Percentiles rank a stretch among this genome's conserved stretches.
Evolutionary conservation across 2,329 filamentous ascomycete species (phyloP).

Genomic region (Microsporum ferrugineum): DNA sequence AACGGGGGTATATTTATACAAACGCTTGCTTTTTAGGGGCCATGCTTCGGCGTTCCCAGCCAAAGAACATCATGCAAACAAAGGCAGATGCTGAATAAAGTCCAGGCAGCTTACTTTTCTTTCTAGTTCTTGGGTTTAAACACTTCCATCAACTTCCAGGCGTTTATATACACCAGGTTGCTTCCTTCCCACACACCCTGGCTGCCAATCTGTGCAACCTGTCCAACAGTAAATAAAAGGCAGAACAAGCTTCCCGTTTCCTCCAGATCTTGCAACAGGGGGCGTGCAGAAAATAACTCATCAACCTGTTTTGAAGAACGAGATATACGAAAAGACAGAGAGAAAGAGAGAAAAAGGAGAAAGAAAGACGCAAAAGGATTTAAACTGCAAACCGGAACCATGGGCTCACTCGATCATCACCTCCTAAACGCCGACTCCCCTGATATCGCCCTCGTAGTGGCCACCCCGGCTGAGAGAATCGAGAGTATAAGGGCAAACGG

Average conservation of each 20-base stretch:
- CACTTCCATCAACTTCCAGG: not conserved
- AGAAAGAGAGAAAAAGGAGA: not conserved
- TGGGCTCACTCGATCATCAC: slow-evolving; percentile 28
- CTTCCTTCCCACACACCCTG: not conserved
- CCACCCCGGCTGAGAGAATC: slow-evolving; percentile 44
- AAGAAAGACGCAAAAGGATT: not conserved
- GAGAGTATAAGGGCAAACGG: slow-evolving; percentile 45
- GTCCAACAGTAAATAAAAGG: not conserved
- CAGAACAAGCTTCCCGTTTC: slow-evolving; percentile 1
- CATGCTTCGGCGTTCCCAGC: slow-evolving; percentile 3
- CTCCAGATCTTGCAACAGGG: not conserved
- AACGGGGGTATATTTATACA: not conserved
- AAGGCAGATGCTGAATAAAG: not conserved
- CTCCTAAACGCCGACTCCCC: slow-evolving; percentile 42
- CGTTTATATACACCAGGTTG: not conserved
- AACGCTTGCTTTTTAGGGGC: not conserved
- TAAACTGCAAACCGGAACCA: slow-evolving; percentile 13
- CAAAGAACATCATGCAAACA: slow-evolving; percentile 4
- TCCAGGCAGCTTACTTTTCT: not conserved
- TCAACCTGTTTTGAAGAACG: not conserved
- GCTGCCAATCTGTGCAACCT: not conserved
- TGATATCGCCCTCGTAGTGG: slow-evolving; percentile 43
- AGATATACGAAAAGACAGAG: not conserved
- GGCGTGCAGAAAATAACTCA: not conserved
- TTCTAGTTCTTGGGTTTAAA: not conserved